Base-by-base conservation (phyloP, 2,329 filamentous ascomycete genomes). In the Ramichloridium luteum region DNA sequence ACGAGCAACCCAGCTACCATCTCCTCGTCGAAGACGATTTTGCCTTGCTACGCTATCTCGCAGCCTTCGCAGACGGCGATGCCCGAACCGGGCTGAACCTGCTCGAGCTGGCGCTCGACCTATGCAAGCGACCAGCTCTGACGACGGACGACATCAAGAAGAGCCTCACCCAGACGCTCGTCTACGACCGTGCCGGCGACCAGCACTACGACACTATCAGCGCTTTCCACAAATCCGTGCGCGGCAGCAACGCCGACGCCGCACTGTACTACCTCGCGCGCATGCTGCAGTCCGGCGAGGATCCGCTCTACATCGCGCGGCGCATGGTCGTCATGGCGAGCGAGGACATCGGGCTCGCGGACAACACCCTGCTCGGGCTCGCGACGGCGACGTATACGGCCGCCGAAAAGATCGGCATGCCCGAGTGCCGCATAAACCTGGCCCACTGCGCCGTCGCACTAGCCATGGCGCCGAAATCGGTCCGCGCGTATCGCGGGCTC, bases 201-300 rank as follows among this genome's bases (percentile, higher is more conserved):
- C 84, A 93, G 54, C 90, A 96, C 60, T 98, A 96, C 62, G 88
- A 98, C 53, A 90, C 82, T 32, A 96, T 98, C 49, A 93, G 83
- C 1, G 90, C 90, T 16, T 90, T 96, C 48, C 90, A 96, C 68
- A 98, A 98, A 51, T 85, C 85, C 2, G 77, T 96, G 6, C 80
- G 90, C 27, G 90, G 90, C 25, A 80, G 75, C 34, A 78, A 94
- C 49, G 58, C 88, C 0, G 81, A 96, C 55, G 90, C 88, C 0
- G 72, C 88, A 0, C 68, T 98, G 1, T 98, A 96, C 62, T 98
- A 96, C 55, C 73, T 98, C 2, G 83, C 82, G 0, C 78, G 90
- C 20, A 98, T 98, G 90, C 72, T 98, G 4, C 80, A 93, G 49
- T 90, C 82, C 0, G 88, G 88, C 37, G 88, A 96, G 57, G 90